Conservation (phyloP, 2,329 filamentous ascomycete species). For the Orbilia brochopaga region DNA sequence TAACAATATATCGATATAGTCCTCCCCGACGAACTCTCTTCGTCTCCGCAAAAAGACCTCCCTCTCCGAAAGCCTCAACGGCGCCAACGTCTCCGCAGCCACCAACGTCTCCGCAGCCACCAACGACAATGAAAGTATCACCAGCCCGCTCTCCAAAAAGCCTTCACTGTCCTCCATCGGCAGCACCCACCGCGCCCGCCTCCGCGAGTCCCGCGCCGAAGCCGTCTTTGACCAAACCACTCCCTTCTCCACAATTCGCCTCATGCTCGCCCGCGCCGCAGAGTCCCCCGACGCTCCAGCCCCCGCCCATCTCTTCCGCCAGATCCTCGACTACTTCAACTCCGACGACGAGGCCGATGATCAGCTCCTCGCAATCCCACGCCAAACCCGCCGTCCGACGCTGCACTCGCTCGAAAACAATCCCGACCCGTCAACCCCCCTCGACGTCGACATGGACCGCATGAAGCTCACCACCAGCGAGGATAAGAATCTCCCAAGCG, state of each 20-base stretch:
- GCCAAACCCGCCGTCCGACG: neutral
- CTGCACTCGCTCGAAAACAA: neutral
- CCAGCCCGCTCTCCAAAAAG: too few species aligned
- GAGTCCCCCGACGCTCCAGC: constrained; percentile 29
- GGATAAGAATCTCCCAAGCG: constrained; percentile 1
- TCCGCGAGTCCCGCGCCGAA: constrained; percentile 37
- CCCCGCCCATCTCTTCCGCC: constrained; percentile 28
- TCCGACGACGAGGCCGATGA: constrained; percentile 37
- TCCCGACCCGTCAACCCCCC: neutral
- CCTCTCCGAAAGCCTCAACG: constrained; percentile 25
- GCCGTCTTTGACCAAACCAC: constrained; percentile 40
- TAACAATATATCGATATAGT: neutral
- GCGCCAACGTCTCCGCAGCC: constrained; percentile 1
- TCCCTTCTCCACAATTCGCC: constrained; percentile 39
- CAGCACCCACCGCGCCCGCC: constrained; percentile 26
- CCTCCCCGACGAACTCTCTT: constrained; percentile 17
- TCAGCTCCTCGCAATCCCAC: constrained; percentile 19
- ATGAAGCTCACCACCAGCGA: neutral
- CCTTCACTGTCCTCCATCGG: constrained; percentile 18
- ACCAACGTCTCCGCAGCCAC: too few species aligned
- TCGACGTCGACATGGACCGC: neutral
- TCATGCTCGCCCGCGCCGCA: constrained; percentile 38
- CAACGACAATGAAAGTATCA: too few species aligned
- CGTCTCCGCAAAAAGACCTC: constrained; percentile 23
- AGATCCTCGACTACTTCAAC: constrained; percentile 45